Evolutionary conservation across 805 yeast genomes (phyloP).

Genomic region (Sugiyamaella mastotermitis): DNA sequence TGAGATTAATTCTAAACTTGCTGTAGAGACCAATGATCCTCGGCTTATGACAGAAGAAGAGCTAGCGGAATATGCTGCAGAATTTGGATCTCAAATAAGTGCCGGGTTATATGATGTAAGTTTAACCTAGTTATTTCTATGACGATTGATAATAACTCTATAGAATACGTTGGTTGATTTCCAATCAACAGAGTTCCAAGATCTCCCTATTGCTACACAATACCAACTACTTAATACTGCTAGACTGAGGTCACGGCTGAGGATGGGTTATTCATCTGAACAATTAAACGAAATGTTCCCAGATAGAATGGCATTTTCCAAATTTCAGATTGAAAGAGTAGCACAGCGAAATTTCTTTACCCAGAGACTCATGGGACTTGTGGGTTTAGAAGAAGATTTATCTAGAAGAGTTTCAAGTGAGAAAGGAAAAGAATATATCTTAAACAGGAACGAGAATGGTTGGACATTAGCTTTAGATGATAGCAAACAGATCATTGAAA

Average conservation of each 20-base stretch:
- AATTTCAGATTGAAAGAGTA: constrained; percentile 88
- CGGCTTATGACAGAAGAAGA: constrained; percentile 74
- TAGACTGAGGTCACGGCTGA: constrained; percentile 73
- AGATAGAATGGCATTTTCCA: constrained; percentile 80
- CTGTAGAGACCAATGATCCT: constrained; percentile 51
- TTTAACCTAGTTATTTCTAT: too few species aligned
- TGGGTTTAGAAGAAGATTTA: constrained; percentile 60
- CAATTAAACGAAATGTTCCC: constrained; percentile 81
- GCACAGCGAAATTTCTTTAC: constrained; percentile 87
- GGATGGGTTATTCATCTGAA: constrained; percentile 94
- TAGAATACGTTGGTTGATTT: constrained; percentile 69
- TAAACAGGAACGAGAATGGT: constrained; percentile 73
- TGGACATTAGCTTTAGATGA: constrained; percentile 63
- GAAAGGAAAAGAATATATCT: constrained; percentile 64
- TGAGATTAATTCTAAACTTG: constrained; percentile 46
- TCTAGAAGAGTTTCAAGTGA: constrained; percentile 66
- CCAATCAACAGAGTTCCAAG: constrained; percentile 65
- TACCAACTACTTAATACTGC: constrained; percentile 82
- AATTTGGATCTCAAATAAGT: constrained; percentile 49
- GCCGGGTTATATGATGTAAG: constrained; percentile 34
- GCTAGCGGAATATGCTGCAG: constrained; percentile 51
- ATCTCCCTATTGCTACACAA: constrained; percentile 78
- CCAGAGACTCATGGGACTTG: constrained; percentile 74
- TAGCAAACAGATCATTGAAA: constrained; percentile 16
- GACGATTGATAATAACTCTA: neutral